Evolutionary conservation across 2,329 filamentous ascomycete genomes (phyloP).

Genomic region (Fusarium nelsonii): DNA sequence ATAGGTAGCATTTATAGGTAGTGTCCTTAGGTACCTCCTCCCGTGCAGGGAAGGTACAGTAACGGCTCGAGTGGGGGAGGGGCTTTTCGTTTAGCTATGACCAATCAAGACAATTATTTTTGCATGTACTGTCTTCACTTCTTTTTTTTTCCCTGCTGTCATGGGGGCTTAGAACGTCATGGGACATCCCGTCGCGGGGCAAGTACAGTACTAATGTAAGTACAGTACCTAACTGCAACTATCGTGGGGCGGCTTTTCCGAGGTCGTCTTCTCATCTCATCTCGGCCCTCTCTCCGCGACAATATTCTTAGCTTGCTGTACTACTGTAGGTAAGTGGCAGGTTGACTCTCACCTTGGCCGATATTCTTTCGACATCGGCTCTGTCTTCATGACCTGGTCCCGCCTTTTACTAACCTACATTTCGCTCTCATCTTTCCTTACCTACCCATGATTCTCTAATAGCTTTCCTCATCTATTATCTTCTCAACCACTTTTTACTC

Average conservation of each 20-base stretch:
- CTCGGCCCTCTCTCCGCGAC: conserved; percentile 42
- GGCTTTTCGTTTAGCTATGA: not conserved
- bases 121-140: no score
- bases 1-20: conserved; percentile 2
- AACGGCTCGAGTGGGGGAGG: conserved; percentile 28
- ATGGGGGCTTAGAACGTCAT: conserved; percentile 37
- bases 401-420: conserved; percentile 32
- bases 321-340: not conserved
- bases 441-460: conserved; percentile 12
- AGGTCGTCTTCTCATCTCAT: conserved; percentile 27
- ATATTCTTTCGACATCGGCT: conserved; percentile 25
- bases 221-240: not conserved
- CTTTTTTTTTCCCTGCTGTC: conserved; percentile 14
- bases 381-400: conserved; percentile 13
- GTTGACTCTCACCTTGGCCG: not conserved
- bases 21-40: no score
- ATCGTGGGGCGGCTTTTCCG: conserved; percentile 35
- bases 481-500: not conserved
- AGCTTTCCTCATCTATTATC: conserved; percentile 14
- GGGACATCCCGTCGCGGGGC: conserved; percentile 26
- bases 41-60: no score
- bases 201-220: not conserved
- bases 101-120: no score
- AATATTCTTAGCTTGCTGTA: not conserved
- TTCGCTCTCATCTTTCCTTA: conserved; percentile 20